These are phyloP conservation scores for Tolypocladium tropicale DNA, from an alignment of 2,329 filamentous ascomycete species.

Conservation along the genomic window DNA sequence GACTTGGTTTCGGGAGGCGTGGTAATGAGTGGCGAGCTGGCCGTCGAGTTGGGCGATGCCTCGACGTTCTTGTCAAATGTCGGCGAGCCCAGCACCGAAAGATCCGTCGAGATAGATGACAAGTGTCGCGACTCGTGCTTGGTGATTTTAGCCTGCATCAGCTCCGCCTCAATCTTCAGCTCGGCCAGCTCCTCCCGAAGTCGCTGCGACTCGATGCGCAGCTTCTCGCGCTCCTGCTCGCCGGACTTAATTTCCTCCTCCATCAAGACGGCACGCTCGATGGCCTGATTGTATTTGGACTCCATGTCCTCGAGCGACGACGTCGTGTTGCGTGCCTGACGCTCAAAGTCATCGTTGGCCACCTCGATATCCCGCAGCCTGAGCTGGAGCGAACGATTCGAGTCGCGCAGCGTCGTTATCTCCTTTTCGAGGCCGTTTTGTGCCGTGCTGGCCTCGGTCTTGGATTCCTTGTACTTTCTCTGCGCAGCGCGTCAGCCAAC, in stretches of 20 bases:
- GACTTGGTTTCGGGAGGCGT: constrained; percentile 71
- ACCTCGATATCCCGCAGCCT: constrained; percentile 91
- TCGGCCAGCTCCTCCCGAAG: constrained; percentile 86
- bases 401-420: constrained; percentile 80
- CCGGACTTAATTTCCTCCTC: constrained; percentile 89
- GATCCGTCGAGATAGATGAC: constrained; percentile 48
- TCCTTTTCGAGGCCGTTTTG: constrained; percentile 90
- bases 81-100: constrained; percentile 57
- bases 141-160: constrained; percentile 86
- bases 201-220: constrained; percentile 85
- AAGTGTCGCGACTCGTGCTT: constrained; percentile 53
- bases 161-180: constrained; percentile 88
- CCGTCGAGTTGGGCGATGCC: constrained; percentile 69
- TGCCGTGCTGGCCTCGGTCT: constrained; percentile 72
- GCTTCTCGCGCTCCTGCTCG: constrained; percentile 79
- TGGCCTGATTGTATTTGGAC: constrained; percentile 90
- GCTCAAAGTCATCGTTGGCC: constrained; percentile 95
- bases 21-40: constrained; percentile 80
- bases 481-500: constrained; percentile 24
- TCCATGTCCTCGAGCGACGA: constrained; percentile 95
- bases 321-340: constrained; percentile 88
- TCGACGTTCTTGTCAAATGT: constrained; percentile 63
- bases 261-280: constrained; percentile 84
- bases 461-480: constrained; percentile 95
- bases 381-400: constrained; percentile 71